phyloP scores from a whole-genome alignment of 2,329 filamentous ascomycete genomes.

The Myriosclerotinia duriaeana region DNA sequence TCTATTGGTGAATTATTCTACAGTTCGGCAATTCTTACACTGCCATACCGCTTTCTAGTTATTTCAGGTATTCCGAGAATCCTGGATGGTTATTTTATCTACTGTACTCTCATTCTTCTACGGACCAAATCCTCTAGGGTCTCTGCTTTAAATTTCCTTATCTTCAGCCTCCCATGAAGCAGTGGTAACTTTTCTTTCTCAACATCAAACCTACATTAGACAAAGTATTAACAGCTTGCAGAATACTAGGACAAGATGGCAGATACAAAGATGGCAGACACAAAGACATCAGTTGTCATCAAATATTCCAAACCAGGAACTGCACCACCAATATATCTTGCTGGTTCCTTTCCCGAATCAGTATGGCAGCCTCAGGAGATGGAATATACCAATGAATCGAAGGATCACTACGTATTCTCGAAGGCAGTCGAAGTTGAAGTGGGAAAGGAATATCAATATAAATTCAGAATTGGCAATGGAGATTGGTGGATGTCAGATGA shows the following conservation, averaged over 20 bases:
- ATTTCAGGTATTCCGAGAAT: neutral
- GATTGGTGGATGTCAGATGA: conserved; percentile 73
- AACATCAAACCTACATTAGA: neutral
- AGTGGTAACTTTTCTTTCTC: neutral
- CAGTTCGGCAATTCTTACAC: neutral
- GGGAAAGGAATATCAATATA: conserved; percentile 68
- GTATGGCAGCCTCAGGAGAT: conserved; percentile 69
- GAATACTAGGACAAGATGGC: conserved; percentile 19
- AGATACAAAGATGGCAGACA: conserved; percentile 3
- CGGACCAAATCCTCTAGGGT: neutral
- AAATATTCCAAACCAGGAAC: conserved; percentile 60
- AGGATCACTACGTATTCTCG: conserved; percentile 56
- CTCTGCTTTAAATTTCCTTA: neutral
- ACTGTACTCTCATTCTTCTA: neutral
- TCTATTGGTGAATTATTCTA: neutral
- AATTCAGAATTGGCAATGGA: conserved; percentile 65
- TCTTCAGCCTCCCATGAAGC: neutral
- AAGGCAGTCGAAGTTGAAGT: conserved; percentile 55
- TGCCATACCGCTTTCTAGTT: neutral
- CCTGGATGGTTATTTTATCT: neutral
- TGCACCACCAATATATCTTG: conserved; percentile 67
- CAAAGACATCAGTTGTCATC: conserved; percentile 43
- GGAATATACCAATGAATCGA: conserved; percentile 49
- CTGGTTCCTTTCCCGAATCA: conserved; percentile 66
- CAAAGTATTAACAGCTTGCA: conserved; percentile 15